Percentiles rank a stretch among this genome's conserved stretches.
Conservation (phyloP, 192 early-diverging fungal species). For the Gonapodya prolifera region DNA sequence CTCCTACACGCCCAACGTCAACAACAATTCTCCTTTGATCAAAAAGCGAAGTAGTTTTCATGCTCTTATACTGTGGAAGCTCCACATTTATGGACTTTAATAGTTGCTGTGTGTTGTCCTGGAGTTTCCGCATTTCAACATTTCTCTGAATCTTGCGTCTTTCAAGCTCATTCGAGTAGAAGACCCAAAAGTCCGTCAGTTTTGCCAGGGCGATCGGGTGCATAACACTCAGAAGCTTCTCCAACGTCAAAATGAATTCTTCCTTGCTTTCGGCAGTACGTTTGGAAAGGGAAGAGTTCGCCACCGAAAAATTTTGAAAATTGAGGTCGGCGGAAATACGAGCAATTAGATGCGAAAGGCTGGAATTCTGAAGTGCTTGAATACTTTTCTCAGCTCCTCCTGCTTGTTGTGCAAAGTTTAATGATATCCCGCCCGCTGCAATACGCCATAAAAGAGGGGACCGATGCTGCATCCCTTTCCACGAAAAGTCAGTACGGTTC, state of each 20-base stretch:
- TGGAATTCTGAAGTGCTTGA: background rate
- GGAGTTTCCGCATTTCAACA: slow-evolving; percentile 39
- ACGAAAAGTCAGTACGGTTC: slow-evolving; percentile 19
- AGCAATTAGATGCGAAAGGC: background rate
- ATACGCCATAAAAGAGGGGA: background rate
- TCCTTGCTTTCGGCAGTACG: background rate
- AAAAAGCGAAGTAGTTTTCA: background rate
- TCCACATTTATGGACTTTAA: slow-evolving; percentile 51
- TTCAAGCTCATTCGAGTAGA: slow-evolving; percentile 53
- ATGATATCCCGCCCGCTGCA: background rate
- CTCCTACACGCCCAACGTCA: background rate
- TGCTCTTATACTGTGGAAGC: slow-evolving; percentile 27
- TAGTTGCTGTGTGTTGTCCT: slow-evolving; percentile 49
- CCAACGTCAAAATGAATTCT: background rate
- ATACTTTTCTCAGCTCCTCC: background rate
- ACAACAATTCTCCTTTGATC: background rate
- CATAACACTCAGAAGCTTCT: slow-evolving; percentile 27
- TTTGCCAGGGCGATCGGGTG: slow-evolving; percentile 54
- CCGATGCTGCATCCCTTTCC: background rate
- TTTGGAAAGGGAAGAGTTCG: background rate
- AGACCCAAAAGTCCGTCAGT: slow-evolving; percentile 47
- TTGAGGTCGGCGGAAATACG: background rate
- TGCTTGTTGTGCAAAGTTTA: background rate
- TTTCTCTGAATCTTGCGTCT: slow-evolving; percentile 39
- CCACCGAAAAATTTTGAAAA: background rate